Evolutionary conservation across 805 yeast species (phyloP), one percentile per base, ranked within the genome.

Genomic region (Zygosaccharomyces kombuchaensis): DNA sequence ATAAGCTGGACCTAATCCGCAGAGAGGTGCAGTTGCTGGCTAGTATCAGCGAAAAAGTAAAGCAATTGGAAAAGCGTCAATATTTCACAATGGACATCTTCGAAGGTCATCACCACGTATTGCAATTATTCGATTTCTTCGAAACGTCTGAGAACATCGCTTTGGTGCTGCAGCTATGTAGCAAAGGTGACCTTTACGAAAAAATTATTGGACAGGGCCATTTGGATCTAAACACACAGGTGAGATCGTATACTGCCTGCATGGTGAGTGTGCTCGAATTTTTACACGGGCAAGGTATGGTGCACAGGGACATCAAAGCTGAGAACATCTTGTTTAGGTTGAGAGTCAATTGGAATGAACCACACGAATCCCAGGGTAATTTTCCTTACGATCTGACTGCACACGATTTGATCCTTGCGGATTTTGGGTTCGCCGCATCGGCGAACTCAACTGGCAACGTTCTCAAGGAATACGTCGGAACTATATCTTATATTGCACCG

Each of bases 401-500:
- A 2, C 68, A 66, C 44, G 69, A 66, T 49, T 40, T 66, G 16
- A 63, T 66, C 17, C 41, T 66, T 16, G 70, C 64, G 0, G 70
- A 66, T 52, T 83, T 83, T 61, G 89, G 90, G 2, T 65, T 82
- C 23, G 83, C 88, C 10, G 65, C 78, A 26, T 67, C 69, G 43
- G 67, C 65, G 22, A 13, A 29, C 32, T 29, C 32, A 12, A 55
- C 22, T 43, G 50, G 36, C 58, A 64, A 53, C 50, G 63, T 46
- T 48, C 73, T 50, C 62, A 69, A 50, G 70, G 83, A 47, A 65
- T 80, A 31, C 72, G 83, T 56, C 5, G 91, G 91, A 0, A 84
- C 91, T 1, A 74, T 84, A 6, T 81, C 86, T 16, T 84, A 84
- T 62, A 78, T 84, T 76, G 84, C 90, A 0, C 91, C 91, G 1